A percentile compares a stretch with the other conserved stretches of the same genome.
Evolutionary conservation across 495 filamentous ascomycete genomes (phyloP).

Genomic region (Penicillium crystallinum): DNA sequence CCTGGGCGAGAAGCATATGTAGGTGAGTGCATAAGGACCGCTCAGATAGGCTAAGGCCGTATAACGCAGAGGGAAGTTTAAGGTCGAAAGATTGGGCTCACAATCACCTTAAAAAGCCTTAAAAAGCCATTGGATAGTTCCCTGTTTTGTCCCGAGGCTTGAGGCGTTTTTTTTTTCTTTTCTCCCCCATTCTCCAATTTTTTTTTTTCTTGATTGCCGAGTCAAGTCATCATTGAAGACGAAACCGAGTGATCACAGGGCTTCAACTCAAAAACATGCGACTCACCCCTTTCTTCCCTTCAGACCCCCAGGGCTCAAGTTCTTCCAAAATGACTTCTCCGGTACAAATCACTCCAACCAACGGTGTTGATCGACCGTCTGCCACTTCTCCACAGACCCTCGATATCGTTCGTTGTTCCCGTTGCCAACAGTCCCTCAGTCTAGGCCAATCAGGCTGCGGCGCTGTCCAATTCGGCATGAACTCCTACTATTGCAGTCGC

Average conservation of each 20-base stretch:
- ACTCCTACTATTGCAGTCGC: slow-evolving; percentile 73
- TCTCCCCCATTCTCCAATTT: background rate
- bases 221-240: background rate
- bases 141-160: background rate
- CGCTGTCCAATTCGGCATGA: slow-evolving; percentile 67
- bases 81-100: background rate
- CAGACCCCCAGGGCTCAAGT: background rate
- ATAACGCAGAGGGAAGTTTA: background rate
- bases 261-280: slow-evolving; percentile 3
- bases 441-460: slow-evolving; percentile 39
- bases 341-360: slow-evolving; percentile 25
- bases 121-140: background rate
- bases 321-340: slow-evolving; percentile 36
- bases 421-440: slow-evolving; percentile 47
- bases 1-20: no score
- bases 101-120: background rate
- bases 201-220: background rate
- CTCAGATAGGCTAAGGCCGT: background rate
- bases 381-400: slow-evolving; percentile 20
- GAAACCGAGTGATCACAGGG: slow-evolving; percentile 1
- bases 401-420: slow-evolving; percentile 46
- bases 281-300: background rate
- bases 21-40: background rate
- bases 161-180: background rate
- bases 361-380: slow-evolving; percentile 4